A percentile compares a stretch with the other conserved stretches of the same genome.
phyloP scores from a whole-genome alignment of 148 eudicot species.

The Chenopodium suecicum region DNA sequence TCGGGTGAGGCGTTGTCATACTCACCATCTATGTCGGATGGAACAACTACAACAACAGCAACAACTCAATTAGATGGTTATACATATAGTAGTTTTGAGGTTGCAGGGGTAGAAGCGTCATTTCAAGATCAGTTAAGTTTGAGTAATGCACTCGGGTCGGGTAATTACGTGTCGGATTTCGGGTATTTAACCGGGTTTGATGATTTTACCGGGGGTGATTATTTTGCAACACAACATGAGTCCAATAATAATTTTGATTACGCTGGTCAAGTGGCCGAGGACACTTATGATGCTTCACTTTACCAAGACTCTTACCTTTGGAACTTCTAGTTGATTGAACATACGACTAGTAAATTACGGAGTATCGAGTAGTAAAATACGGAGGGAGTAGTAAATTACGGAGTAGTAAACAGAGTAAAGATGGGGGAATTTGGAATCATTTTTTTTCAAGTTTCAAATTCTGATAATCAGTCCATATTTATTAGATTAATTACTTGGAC shows the following conservation, averaged over 20 bases:
- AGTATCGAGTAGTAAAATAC: not conserved
- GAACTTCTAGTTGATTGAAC: constrained; percentile 39
- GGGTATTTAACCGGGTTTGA: constrained; percentile 59
- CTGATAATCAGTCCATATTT: not conserved
- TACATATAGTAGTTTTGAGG: not conserved
- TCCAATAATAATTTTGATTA: not conserved
- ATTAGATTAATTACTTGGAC: not conserved
- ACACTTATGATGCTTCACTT: constrained; percentile 31
- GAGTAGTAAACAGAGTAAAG: not conserved
- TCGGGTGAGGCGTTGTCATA: constrained; percentile 25
- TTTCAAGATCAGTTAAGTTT: constrained; percentile 39
- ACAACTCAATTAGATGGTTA: constrained; percentile 22
- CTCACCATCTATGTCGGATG: constrained; percentile 38
- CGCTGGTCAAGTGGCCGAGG: constrained; percentile 29
- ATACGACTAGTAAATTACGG: not conserved
- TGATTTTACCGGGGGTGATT: constrained; percentile 32
- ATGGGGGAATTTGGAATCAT: not conserved
- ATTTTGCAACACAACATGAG: constrained; percentile 30
- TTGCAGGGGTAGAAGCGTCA: constrained; percentile 30
- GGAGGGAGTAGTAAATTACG: too few species aligned
- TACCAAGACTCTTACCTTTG: constrained; percentile 52
- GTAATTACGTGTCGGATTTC: constrained; percentile 37
- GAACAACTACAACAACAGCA: not conserved
- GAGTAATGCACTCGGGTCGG: constrained; percentile 32
- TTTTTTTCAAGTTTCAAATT: constrained; percentile 17